Conservation (phyloP, 495 filamentous ascomycete species). For the Lentithecium fluviatile region DNA sequence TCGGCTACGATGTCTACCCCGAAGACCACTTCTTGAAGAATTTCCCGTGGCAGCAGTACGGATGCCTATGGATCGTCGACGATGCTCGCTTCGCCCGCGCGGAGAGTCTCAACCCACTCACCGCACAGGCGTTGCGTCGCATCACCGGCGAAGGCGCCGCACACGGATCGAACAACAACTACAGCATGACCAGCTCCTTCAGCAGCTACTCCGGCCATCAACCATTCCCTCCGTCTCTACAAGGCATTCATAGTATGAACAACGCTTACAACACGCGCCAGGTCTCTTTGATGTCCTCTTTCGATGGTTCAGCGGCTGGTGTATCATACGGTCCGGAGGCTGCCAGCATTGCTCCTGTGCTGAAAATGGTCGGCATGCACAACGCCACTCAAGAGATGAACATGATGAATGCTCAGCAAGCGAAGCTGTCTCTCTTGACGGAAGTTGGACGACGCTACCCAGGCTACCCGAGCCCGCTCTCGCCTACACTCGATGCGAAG, state of each 20-base stretch:
- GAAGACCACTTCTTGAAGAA: constrained; percentile 35
- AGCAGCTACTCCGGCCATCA: neutral
- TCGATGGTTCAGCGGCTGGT: constrained; percentile 2
- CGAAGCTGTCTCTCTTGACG: constrained; percentile 5
- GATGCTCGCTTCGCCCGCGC: constrained; percentile 30
- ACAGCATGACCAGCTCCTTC: neutral
- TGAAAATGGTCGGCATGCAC: constrained; percentile 26
- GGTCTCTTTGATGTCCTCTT: constrained; percentile 11
- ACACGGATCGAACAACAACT: constrained; percentile 1
- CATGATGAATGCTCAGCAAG: constrained; percentile 10
- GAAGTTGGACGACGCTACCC: constrained; percentile 1
- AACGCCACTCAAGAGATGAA: constrained; percentile 1
- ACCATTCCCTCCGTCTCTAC: neutral
- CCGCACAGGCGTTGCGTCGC: constrained; percentile 28
- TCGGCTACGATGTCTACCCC: constrained; percentile 35
- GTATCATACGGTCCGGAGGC: neutral
- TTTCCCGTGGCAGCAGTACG: constrained; percentile 36
- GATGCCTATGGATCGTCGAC: constrained; percentile 32
- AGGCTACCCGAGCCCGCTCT: constrained; percentile 19
- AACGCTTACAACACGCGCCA: neutral
- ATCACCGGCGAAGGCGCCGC: constrained; percentile 26
- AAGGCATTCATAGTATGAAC: neutral
- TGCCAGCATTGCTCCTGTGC: constrained; percentile 4
- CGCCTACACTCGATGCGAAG: constrained; percentile 17
- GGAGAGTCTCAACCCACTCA: constrained; percentile 20